These are phyloP conservation scores for Exophiala viscosa DNA, from an alignment of 2,329 filamentous ascomycete genomes.

Conservation along the genomic window DNA sequence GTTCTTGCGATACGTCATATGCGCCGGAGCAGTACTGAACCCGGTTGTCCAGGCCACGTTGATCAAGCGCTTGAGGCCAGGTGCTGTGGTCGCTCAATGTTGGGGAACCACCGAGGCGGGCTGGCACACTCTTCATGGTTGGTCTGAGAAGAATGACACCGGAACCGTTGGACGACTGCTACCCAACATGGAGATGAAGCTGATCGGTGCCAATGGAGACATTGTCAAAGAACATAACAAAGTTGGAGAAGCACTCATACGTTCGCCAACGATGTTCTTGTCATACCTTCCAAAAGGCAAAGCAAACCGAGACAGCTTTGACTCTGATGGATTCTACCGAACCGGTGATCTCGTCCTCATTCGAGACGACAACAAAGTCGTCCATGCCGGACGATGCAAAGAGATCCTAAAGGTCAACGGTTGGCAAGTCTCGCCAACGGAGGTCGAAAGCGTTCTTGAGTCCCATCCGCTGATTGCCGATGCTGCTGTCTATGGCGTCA, in stretches of 20 bases:
- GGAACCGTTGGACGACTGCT: slow-evolving; percentile 48
- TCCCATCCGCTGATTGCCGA: slow-evolving; percentile 44
- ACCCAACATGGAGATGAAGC: slow-evolving; percentile 34
- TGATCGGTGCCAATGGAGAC: slow-evolving; percentile 36
- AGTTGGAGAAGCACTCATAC: slow-evolving; percentile 39
- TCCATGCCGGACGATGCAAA: slow-evolving; percentile 42
- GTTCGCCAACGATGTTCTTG: slow-evolving; percentile 35
- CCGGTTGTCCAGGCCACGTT: slow-evolving; percentile 40
- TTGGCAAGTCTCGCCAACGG: slow-evolving; percentile 49
- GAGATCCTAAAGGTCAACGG: slow-evolving; percentile 45
- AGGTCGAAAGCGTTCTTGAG: slow-evolving; percentile 46
- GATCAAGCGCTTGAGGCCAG: slow-evolving; percentile 38
- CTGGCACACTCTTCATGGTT: slow-evolving; percentile 28
- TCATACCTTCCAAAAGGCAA: slow-evolving; percentile 37
- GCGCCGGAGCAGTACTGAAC: slow-evolving; percentile 50
- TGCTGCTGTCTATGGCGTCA: slow-evolving; percentile 46
- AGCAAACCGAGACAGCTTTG: slow-evolving; percentile 30
- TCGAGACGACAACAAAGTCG: slow-evolving; percentile 35
- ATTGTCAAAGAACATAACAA: slow-evolving; percentile 31
- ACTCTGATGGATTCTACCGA: slow-evolving; percentile 41
- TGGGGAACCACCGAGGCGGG: slow-evolving; percentile 57
- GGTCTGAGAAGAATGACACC: slow-evolving; percentile 39
- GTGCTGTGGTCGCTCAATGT: slow-evolving; percentile 45
- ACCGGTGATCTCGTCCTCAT: slow-evolving; percentile 43
- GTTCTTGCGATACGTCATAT: slow-evolving; percentile 44